Evolutionary conservation across 495 filamentous ascomycete genomes (phyloP), one percentile per base, ranked within the genome.

Genomic region (Clohesyomyces aquaticus): DNA sequence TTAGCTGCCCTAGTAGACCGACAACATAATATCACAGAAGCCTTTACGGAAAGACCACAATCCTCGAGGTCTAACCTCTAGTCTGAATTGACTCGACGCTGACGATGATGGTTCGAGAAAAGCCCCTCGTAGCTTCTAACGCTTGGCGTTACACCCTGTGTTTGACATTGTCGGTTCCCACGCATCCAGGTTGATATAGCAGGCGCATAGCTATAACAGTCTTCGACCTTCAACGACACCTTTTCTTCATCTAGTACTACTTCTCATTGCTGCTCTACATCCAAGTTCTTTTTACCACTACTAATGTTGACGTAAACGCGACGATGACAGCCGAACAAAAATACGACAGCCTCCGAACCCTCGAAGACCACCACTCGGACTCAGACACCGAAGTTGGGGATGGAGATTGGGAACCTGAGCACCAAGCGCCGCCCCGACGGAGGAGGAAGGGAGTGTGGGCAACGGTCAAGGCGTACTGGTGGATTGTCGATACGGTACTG

Each of bases 351-450:
- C 46, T 65, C 43, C 45, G 55, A 8, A 54, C 28, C 45, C 19
- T 48, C 11, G 60, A 63, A n/a, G 26, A 59, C 43, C 26, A 59
- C 11, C 26, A 59, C 11, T 58, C 27, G 0, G 54, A 59, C 8
- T 59, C 61, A 3, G 53, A 46, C 38, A 65, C 61, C 19, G 61
- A 65, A 23, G 54, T 51, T 4, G 61, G 59, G 22, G 53, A 59
- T 4, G 61, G 59, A 27, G 53, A 59, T 4, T 28, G 25, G 18
- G 42, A 63, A 9, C 16, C 26, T n/a, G 46, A 59, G 29, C 8
- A n/a, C 23, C 19, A n/a, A 22, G 22, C 21, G 3, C n/a, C n/a
- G 26, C 32, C 28, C 22, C 25, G 32, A 50, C 26, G 29, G 28
- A 52, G 48, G 21, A 42, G 61, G 32, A 58, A 27, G 28, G 18